These are phyloP conservation scores for Saccharomycopsis sp. DNA, from an alignment of 805 yeast genomes.

Conservation along the genomic window DNA sequence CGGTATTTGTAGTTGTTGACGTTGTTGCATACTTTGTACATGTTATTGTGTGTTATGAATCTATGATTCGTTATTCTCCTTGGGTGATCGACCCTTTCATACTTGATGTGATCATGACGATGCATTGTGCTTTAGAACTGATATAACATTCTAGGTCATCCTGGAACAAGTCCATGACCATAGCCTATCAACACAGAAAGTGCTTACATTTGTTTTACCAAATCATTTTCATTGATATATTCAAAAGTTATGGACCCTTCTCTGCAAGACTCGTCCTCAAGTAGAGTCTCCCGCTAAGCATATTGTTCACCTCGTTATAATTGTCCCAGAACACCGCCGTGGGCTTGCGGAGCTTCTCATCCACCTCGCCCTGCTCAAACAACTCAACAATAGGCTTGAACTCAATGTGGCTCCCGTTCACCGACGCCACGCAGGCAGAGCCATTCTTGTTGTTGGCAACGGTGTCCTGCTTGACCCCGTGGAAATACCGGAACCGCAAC, in stretches of 20 bases:
- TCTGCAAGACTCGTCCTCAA: constrained; percentile 30
- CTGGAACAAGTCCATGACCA: not conserved
- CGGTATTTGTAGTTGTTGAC: too few relatives aligned
- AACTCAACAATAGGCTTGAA: constrained; percentile 49
- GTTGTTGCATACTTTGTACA: too few relatives aligned
- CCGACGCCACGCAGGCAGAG: constrained; percentile 56
- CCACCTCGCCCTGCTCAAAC: constrained; percentile 48
- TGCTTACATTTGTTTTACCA: too few relatives aligned
- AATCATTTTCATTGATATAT: too few relatives aligned
- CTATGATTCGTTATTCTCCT: too few relatives aligned
- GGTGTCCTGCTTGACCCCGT: constrained; percentile 40
- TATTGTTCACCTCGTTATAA: constrained; percentile 50
- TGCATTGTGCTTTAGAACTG: too few relatives aligned
- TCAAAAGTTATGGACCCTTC: not conserved
- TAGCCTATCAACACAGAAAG: not conserved
- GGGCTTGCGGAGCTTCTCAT: constrained; percentile 57
- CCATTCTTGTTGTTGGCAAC: constrained; percentile 34
- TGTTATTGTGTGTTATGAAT: too few relatives aligned
- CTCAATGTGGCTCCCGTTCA: constrained; percentile 54
- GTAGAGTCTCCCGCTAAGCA: constrained; percentile 61
- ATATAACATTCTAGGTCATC: too few relatives aligned
- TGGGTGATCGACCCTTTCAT: too few relatives aligned
- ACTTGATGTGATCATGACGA: too few relatives aligned
- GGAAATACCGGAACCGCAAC: constrained; percentile 42
- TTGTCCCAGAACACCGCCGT: constrained; percentile 59